Evolutionary conservation across 164 flowering plant genomes (phyloP).

Genomic region (Santalum album): DNA sequence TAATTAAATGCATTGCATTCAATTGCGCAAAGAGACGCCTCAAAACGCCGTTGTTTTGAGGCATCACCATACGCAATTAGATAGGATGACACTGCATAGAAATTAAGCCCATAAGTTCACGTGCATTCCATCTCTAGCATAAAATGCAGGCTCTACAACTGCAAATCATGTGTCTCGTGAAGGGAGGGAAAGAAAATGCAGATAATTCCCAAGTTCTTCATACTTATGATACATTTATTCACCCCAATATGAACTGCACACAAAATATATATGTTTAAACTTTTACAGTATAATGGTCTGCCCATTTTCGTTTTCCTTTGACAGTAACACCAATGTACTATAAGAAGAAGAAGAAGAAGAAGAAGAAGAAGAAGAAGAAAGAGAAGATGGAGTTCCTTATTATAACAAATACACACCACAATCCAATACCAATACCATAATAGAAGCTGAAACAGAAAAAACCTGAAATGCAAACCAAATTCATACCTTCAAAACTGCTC

Average conservation of each 20-base stretch:
- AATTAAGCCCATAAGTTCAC: not conserved
- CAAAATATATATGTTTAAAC: constrained; percentile 13
- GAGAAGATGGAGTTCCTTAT: constrained; percentile 34
- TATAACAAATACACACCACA: constrained; percentile 30
- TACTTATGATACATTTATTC: constrained; percentile 11
- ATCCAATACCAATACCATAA: constrained; percentile 27
- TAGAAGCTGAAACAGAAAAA: constrained; percentile 9
- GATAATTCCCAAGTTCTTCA: constrained; percentile 5
- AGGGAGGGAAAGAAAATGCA: not conserved
- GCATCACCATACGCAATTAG: too few species aligned
- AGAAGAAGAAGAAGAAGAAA: constrained; percentile 1
- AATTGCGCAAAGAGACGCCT: too few species aligned
- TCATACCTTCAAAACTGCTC: constrained; percentile 46
- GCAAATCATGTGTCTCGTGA: not conserved
- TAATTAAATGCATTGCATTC: too few species aligned
- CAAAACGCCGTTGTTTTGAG: too few species aligned
- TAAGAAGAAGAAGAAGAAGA: constrained; percentile 10
- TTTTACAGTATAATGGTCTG: constrained; percentile 28
- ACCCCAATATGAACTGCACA: constrained; percentile 18
- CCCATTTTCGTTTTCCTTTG: constrained; percentile 21
- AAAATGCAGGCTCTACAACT: not conserved
- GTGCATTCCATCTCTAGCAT: not conserved
- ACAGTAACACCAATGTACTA: constrained; percentile 18
- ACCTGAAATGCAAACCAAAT: constrained; percentile 17
- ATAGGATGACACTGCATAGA: too few species aligned